Base-by-base conservation (phyloP, 345 rosid genomes). In the Salix exigua region DNA sequence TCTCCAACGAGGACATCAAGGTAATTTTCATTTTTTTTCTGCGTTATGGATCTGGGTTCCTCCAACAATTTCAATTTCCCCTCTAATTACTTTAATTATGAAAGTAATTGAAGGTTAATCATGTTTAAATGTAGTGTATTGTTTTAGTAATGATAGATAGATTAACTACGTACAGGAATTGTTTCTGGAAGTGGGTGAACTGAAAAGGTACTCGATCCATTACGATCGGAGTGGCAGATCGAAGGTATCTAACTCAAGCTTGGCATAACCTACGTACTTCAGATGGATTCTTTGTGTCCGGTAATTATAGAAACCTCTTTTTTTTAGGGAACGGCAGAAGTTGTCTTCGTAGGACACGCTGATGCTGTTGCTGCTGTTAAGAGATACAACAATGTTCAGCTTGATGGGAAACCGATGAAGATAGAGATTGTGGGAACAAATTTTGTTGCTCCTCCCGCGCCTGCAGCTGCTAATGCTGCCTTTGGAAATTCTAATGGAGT, bases 191-290 rank as follows among this genome's bases (percentile, higher is more conserved):
- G 98, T 93, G 1, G 98, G 99, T 33, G 99, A 96, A 71, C 81
- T 96, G 86, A 96, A 96, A 82, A 96, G 95, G 33, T 88, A 85
- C 74, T 70, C 92, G 3, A 79, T 96, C 71, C 98, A 92, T 81
- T 93, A 92, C 66, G 99, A 96, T 70, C 86, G 94, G 86, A 92
- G 97, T 58, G 98, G 99, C 79, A 91, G 99, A 91, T 93, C 97
- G 66, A 91, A 92, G 99, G 98, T 95, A 93, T 76, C 73, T 79
- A 83, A 77, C 67, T 81, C 78, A 21, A 68, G 87, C 73, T 82
- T 79, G 76, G 88, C 84, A 58, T 79, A 73, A 78, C 68, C 68
- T 83, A 53, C 74, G 64, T 83, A 81, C 79, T 79, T 73, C 75
- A 62, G 80, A 75, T 82, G 78, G 77, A 73, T 70, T 75, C 81